These are phyloP conservation scores for Capronia coronata DNA, from an alignment of 2,329 filamentous ascomycete genomes.

Conservation along the genomic window DNA sequence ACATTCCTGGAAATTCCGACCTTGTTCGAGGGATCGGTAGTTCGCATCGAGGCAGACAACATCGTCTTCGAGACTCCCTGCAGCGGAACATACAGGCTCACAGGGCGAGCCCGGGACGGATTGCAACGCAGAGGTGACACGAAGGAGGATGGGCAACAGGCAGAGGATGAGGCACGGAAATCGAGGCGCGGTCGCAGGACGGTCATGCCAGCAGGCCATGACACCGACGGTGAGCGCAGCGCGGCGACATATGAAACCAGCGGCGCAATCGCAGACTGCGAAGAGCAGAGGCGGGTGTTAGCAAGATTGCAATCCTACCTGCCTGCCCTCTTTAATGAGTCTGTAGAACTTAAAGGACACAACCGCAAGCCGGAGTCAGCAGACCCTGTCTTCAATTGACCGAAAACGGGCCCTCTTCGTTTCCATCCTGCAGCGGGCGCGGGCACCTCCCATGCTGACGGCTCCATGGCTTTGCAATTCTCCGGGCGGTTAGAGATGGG, in stretches of 20 bases:
- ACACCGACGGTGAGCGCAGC: constrained; percentile 19
- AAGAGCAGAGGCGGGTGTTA: constrained; percentile 5
- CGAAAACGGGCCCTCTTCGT: neutral
- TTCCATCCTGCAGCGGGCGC: neutral
- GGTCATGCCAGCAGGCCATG: constrained; percentile 26
- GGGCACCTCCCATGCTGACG: neutral
- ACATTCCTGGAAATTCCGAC: constrained; percentile 37
- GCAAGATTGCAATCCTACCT: neutral
- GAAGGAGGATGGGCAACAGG: constrained; percentile 16
- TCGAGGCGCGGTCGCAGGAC: constrained; percentile 19
- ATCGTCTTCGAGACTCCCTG: constrained; percentile 36
- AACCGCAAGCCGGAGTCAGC: neutral
- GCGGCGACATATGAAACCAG: constrained; percentile 25
- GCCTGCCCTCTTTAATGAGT: constrained; percentile 6
- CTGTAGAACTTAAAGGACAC: too few species aligned
- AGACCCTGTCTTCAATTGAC: neutral
- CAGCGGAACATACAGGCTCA: constrained; percentile 19
- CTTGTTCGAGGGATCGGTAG: constrained; percentile 33
- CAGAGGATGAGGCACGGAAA: constrained; percentile 6
- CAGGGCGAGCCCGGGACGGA: constrained; percentile 26
- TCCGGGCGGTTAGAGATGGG: constrained; percentile 21
- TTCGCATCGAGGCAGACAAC: constrained; percentile 39
- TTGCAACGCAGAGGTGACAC: constrained; percentile 21
- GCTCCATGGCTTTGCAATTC: constrained; percentile 12
- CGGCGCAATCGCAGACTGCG: constrained; percentile 8